A percentile compares a stretch with the other conserved stretches of the same genome.
Evolutionary conservation across 2,329 filamentous ascomycete species (phyloP).

Genomic region (Neofusicoccum laricinum): DNA sequence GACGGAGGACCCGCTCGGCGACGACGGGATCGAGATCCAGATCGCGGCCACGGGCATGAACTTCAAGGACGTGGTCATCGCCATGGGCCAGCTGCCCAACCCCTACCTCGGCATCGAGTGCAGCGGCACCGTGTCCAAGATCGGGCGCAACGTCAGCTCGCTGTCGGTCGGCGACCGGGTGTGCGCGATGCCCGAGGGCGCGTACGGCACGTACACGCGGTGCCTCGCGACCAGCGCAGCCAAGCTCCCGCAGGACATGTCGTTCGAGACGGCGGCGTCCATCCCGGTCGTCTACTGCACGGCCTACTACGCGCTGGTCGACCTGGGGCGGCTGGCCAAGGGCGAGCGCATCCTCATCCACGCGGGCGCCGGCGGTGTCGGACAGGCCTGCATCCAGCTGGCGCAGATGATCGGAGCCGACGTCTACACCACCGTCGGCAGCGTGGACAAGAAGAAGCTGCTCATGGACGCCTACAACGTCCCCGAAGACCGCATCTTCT

Average conservation of each 20-base stretch:
- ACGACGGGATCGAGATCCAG: conserved; percentile 29
- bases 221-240: neutral
- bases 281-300: conserved; percentile 22
- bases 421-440: conserved; percentile 30
- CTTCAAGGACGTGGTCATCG: conserved; percentile 19
- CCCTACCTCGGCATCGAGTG: conserved; percentile 21
- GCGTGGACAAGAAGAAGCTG: conserved; percentile 25
- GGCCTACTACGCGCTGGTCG: conserved; percentile 20
- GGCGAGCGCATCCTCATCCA: conserved; percentile 31
- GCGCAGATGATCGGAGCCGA: conserved; percentile 25
- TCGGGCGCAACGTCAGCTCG: conserved; percentile 17
- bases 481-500: conserved; percentile 32
- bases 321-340: conserved; percentile 19
- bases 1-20: conserved; percentile 12
- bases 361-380: conserved; percentile 29
- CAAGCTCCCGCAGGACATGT: neutral
- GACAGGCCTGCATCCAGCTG: conserved; percentile 29
- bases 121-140: conserved; percentile 20
- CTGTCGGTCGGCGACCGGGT: conserved; percentile 19
- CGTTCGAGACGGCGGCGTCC: conserved; percentile 26
- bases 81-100: conserved; percentile 21
- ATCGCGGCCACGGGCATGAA: conserved; percentile 15
- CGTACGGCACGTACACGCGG: conserved; percentile 7
- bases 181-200: conserved; percentile 15
- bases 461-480: conserved; percentile 26